Evolutionary conservation across 2,329 filamentous ascomycete genomes (phyloP), one percentile per base, ranked within the genome.

Genomic region (Colletotrichum tofieldiae): DNA sequence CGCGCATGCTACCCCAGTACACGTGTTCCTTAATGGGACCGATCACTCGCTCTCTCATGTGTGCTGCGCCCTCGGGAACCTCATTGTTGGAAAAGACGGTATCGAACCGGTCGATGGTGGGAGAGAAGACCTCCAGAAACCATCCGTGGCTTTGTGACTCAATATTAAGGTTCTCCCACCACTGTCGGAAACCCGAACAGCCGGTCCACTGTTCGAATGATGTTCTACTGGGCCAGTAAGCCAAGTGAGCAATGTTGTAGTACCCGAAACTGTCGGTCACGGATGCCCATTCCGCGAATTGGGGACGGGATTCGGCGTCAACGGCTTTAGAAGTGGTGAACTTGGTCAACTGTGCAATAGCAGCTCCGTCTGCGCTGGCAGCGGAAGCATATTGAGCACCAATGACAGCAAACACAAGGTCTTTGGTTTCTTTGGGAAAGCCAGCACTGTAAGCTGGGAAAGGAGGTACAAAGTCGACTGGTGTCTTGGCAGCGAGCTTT

Each of bases 1-100:
- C 84, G 18, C 84, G 79, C 83, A 85, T 84, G 74, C 82, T 84
- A 2, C 84, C 85, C 83, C 83, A 86, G 73, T 86, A 86, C 1
- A 79, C 82, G 73, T 86, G 84, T 75, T 86, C 82, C 47, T 78
- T 74, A 20, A 86, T 77, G 39, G 79, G 77, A 0, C 82, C 82
- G 23, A 79, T 82, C 5, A 84, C 76, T 2, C 72, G 71, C 6
- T 81, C 78, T 5, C 81, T 74, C 83, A 86, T 82, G 70, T 84
- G 76, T 8, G 82, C 83, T 11, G 79, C 81, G 16, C 84, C 84
- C 70, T 86, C 84, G 6, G 79, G 79, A 1, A 79, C 75, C 32
- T 78, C 77, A 66, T 80, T 80, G 4, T 60, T 60, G 45, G 83
- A 84, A 67, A 84, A 84, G 14, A 86, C 77, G 0, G 82, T 85